A percentile compares a stretch with the other conserved stretches of the same genome.
phyloP scores from a whole-genome alignment of 345 rosid genomes.

The Salix viminalis region DNA sequence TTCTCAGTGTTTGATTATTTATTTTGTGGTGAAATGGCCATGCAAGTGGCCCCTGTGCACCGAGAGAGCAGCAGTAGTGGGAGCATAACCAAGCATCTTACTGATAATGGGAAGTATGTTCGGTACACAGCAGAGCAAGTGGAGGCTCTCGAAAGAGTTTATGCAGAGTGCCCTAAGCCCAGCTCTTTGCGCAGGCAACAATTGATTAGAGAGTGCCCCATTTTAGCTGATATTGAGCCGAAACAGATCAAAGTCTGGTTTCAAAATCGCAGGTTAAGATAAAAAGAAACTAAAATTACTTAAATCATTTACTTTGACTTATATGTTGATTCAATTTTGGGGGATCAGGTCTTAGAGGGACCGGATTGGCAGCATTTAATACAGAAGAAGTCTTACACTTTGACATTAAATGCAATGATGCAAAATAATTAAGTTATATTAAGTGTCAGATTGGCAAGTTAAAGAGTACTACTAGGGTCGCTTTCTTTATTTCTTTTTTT shows the following conservation, averaged over 20 bases:
- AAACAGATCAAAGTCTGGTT: slow-evolving; percentile 99
- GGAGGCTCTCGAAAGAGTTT: slow-evolving; percentile 95
- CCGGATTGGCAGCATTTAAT: background rate
- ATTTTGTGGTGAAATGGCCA: slow-evolving; percentile 55
- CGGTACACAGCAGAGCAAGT: slow-evolving; percentile 98
- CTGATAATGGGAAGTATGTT: slow-evolving; percentile 84
- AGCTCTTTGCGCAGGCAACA: slow-evolving; percentile 95
- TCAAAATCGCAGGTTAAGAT: slow-evolving; percentile 78
- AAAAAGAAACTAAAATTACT: background rate
- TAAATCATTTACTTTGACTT: background rate
- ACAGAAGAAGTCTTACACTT: background rate
- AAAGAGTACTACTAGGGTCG: background rate
- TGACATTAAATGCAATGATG: background rate
- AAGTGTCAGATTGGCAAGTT: background rate
- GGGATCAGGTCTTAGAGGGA: background rate
- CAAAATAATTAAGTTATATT: background rate
- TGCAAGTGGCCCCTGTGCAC: slow-evolving; percentile 44
- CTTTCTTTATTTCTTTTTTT: background rate
- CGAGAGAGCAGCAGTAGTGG: slow-evolving; percentile 81
- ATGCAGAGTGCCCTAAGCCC: slow-evolving; percentile 96
- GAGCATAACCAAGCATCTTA: slow-evolving; percentile 67
- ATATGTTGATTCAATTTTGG: background rate
- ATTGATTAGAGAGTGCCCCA: slow-evolving; percentile 93
- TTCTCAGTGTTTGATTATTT: background rate
- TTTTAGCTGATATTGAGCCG: slow-evolving; percentile 88